Evolutionary conservation across 768 basidiomycete genomes (phyloP).

Genomic region (Psilocybe cubensis): DNA sequence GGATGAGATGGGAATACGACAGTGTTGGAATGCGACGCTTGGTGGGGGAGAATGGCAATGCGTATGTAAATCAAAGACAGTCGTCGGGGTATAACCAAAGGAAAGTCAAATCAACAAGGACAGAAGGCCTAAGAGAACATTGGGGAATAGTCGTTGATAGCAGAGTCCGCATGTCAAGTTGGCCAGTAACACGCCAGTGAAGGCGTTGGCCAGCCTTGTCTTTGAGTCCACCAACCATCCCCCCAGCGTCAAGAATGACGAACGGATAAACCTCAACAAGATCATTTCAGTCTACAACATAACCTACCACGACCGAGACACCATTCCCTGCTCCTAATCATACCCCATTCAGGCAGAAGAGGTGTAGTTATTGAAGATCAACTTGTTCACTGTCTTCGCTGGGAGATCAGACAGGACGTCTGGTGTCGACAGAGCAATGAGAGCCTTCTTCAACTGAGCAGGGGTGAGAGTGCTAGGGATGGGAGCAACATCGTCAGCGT

Average conservation of each 20-base stretch:
- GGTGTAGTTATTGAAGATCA: conserved; percentile 85
- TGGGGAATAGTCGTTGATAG: too few species aligned
- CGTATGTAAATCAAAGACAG: background rate
- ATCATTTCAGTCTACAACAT: too few species aligned
- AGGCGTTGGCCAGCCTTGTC: too few species aligned
- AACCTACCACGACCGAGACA: background rate
- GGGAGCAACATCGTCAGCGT: conserved; percentile 35
- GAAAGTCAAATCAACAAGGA: background rate
- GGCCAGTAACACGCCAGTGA: too few species aligned
- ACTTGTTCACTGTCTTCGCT: conserved; percentile 61
- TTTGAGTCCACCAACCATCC: too few species aligned
- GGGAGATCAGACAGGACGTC: conserved; percentile 55
- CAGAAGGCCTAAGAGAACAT: background rate
- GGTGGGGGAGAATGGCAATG: background rate
- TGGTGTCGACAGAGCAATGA: conserved; percentile 62
- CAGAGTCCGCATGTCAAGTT: too few species aligned
- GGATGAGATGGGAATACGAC: background rate
- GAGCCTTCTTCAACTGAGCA: conserved; percentile 73
- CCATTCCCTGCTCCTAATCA: background rate
- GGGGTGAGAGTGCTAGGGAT: conserved; percentile 61
- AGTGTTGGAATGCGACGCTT: background rate
- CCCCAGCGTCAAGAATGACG: too few species aligned
- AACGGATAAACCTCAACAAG: too few species aligned
- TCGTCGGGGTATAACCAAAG: background rate
- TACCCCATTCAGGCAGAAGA: background rate